Evolutionary conservation across 345 rosid genomes (phyloP), one percentile per base, ranked within the genome.

Genomic region (Pistacia vera): DNA sequence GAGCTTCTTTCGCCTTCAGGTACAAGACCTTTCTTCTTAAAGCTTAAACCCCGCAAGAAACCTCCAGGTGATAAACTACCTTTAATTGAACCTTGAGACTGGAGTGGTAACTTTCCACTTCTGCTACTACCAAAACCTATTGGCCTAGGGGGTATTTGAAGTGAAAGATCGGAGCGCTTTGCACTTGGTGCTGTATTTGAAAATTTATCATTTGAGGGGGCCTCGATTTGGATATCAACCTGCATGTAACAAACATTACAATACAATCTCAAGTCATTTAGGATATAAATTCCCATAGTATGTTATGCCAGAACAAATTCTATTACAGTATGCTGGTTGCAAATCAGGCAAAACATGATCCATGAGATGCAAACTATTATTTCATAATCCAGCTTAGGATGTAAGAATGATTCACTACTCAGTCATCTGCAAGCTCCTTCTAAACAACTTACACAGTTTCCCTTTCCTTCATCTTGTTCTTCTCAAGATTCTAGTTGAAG

Each of bases 91-190:
- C 69, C 72, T 52, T 84, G 91, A 63, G 92, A 81, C 70, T 86
- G 87, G 46, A 90, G 81, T 63, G 83, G 79, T 73, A 87, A 86
- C 81, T 86, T 90, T 70, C 91, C 85, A 75, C 64, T 83, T 30
- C 85, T 68, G 68, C 81, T 76, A 78, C 81, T 66, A 66, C 84
- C 82, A 63, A 95, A 86, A 74, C 88, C 88, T 68, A 65, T 22
- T n/a, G 90, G 78, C 73, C 82, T 86, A 61, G 92, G 90, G 0
- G 98, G 97, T 68, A 93, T 86, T 79, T 88, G 91, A 73, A 95
- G 92, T 20, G 91, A 93, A 84, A 95, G 97, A 90, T 88, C 90
- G 33, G 58, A 63, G n/a, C 81, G 89, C 67, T 84, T 83, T 66
- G 73, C 89, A 68, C 83, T 85, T 4, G 89, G 71, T 78, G 74